Percentiles rank a stretch among this genome's conserved stretches.
Conservation (phyloP, 169 alveolate genomes). For the Plasmodium malariae region DNA sequence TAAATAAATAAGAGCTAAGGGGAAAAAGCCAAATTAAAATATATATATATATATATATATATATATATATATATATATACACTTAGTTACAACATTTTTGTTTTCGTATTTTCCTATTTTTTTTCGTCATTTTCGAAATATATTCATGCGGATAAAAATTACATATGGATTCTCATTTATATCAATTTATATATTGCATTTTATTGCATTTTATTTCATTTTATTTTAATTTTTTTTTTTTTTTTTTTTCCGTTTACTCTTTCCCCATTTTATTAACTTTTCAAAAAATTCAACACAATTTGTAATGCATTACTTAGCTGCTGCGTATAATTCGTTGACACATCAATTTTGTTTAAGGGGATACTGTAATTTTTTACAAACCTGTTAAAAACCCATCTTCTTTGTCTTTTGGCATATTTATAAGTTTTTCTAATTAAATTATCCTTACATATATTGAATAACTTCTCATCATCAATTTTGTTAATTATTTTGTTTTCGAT, state of each 20-base stretch:
- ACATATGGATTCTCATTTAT: too few relatives aligned
- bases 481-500: conserved; percentile 57
- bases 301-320: conserved; percentile 25
- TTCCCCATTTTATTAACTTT: conserved; percentile 15
- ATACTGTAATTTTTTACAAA: conserved; percentile 48
- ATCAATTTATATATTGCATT: background rate
- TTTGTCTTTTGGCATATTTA: conserved; percentile 83
- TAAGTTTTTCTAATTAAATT: conserved; percentile 81
- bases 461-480: conserved; percentile 21
- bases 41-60: too few relatives aligned
- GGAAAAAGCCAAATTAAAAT: too few relatives aligned
- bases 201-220: too few relatives aligned
- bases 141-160: too few relatives aligned
- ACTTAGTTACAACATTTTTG: too few relatives aligned
- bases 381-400: conserved; percentile 84
- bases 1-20: too few relatives aligned
- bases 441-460: conserved; percentile 73
- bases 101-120: too few relatives aligned
- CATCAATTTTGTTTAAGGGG: conserved; percentile 50
- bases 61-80: too few relatives aligned
- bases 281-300: conserved; percentile 29
- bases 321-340: conserved; percentile 25
- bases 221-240: conserved; percentile 3
- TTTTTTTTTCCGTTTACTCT: background rate
- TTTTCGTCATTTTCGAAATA: too few relatives aligned